These are phyloP conservation scores for Fusarium virguliforme DNA, from an alignment of 2,329 filamentous ascomycete species.

Conservation along the genomic window DNA sequence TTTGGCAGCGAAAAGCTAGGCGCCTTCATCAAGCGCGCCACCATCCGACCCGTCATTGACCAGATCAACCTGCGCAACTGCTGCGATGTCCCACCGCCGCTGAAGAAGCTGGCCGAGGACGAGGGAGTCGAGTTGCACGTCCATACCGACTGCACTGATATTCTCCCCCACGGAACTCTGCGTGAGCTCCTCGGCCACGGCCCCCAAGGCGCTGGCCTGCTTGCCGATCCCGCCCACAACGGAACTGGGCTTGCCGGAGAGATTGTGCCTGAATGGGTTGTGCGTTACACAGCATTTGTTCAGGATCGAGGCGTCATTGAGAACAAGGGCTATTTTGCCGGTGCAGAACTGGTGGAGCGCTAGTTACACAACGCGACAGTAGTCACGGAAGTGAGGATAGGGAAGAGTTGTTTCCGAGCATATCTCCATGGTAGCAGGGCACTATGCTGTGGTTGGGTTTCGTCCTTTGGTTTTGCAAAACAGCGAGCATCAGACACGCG, in stretches of 20 bases:
- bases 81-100: conserved; percentile 92
- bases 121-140: conserved; percentile 90
- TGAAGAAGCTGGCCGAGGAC: conserved; percentile 87
- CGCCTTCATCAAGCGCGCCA: conserved; percentile 81
- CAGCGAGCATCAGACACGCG: conserved; percentile 56
- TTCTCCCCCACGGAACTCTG: conserved; percentile 88
- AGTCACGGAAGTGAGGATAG: conserved; percentile 5
- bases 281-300: conserved; percentile 97
- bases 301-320: conserved; percentile 95
- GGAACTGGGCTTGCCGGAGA: conserved; percentile 79
- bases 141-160: conserved; percentile 94
- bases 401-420: conserved; percentile 25
- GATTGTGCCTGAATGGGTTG: conserved; percentile 91
- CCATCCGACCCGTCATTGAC: conserved; percentile 84
- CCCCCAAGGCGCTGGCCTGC: conserved; percentile 80
- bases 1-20: conserved; percentile 88
- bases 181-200: conserved; percentile 85
- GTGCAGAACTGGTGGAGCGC: conserved; percentile 76
- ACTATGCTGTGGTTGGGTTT: conserved; percentile 36
- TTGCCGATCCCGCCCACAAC: conserved; percentile 72
- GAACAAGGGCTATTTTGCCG: conserved; percentile 97
- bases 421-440: conserved; percentile 30
- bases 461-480: conserved; percentile 48
- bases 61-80: conserved; percentile 98
- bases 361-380: conserved; percentile 36